Conservation (phyloP, 2,329 filamentous ascomycete species). For the Ophiobolus disseminans region DNA sequence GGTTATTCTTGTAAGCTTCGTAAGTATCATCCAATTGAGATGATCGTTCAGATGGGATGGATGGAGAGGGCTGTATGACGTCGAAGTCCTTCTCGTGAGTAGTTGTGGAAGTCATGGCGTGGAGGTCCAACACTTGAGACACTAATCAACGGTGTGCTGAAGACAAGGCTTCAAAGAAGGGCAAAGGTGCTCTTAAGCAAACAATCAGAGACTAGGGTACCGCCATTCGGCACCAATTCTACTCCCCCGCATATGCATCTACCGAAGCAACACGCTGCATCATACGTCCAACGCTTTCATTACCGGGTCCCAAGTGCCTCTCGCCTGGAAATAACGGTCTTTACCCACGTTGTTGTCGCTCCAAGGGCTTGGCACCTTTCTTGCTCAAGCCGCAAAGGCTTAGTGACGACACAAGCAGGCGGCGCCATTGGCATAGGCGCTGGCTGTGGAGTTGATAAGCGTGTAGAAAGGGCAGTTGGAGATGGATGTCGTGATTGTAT, state of each 20-base stretch:
- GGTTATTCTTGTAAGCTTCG: conserved; percentile 38
- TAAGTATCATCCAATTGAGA: conserved; percentile 43
- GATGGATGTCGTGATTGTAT: conserved; percentile 31
- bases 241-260: not conserved
- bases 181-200: not conserved
- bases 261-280: not conserved
- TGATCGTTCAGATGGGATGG: conserved; percentile 25
- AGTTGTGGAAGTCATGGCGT: not conserved
- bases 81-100: conserved; percentile 24
- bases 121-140: not conserved
- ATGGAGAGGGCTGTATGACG: conserved; percentile 23
- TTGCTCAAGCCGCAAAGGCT: conserved; percentile 13
- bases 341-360: conserved; percentile 1
- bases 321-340: conserved; percentile 6
- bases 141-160: no score
- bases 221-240: not conserved
- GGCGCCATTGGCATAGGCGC: conserved; percentile 22
- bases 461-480: conserved; percentile 5
- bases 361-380: conserved; percentile 13
- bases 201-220: no score
- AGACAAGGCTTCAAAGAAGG: no score
- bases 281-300: not conserved
- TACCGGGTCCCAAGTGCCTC: not conserved
- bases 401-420: conserved; percentile 16
- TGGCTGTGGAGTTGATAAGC: conserved; percentile 11